phyloP scores from a whole-genome alignment of 2,329 filamentous ascomycete species.

The Furcasterigmium sp. region DNA sequence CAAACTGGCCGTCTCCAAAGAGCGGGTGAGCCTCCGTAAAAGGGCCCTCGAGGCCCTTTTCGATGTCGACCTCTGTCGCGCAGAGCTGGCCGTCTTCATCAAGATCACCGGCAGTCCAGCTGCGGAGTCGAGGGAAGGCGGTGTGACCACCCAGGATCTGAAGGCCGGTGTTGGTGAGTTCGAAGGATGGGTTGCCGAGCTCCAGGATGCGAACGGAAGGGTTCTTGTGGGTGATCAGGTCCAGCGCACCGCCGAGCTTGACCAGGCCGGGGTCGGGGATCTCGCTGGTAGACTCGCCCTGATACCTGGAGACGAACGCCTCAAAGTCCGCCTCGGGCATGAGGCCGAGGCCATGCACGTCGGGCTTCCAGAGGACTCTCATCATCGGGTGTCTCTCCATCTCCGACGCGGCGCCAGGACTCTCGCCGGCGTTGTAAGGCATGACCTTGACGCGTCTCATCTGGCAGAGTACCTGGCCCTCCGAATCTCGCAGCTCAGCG shows the following conservation, averaged over 20 bases:
- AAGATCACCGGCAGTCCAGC: background rate
- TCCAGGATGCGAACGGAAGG: background rate
- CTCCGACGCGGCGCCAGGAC: background rate
- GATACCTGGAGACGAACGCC: background rate
- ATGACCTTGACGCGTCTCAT: background rate
- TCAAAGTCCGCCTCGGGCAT: background rate
- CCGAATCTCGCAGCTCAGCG: too few relatives aligned
- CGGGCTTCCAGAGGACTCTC: constrained; percentile 1
- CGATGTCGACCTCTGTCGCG: background rate
- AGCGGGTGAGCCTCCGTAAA: too few relatives aligned
- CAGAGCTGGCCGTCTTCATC: background rate
- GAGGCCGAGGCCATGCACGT: background rate
- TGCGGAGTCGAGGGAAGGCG: background rate
- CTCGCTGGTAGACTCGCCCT: background rate
- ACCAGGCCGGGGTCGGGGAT: background rate
- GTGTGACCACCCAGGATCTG: background rate
- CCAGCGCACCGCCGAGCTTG: background rate
- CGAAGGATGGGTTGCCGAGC: too few relatives aligned
- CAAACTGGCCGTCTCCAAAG: too few relatives aligned
- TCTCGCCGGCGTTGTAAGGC: background rate
- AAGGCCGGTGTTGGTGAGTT: background rate
- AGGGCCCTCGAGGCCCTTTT: too few relatives aligned
- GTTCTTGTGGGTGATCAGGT: constrained; percentile 1
- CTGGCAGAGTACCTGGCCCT: too few relatives aligned
- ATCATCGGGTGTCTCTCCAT: background rate